Base-by-base conservation (phyloP, 2,329 filamentous ascomycete species). In the Ceratocystiopsis sp. region DNA sequence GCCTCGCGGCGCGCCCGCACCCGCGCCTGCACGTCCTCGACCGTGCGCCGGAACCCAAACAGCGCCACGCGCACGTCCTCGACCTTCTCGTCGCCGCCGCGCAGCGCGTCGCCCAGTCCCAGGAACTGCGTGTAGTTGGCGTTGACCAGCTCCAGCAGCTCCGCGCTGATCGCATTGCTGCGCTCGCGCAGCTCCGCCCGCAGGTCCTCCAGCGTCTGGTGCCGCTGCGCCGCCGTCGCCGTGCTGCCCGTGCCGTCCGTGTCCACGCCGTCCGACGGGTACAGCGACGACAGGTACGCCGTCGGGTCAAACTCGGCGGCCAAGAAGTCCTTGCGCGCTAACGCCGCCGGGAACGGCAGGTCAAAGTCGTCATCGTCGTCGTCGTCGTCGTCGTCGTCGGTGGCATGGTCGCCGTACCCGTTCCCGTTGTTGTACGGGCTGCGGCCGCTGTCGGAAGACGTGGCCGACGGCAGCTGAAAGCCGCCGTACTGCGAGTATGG, bases 121-220 rank as follows among this genome's bases (percentile, higher is more conserved):
- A 98, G 62, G 53, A 98, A 98, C 45, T 89, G 82, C 40, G 85
- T 80, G 58, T 98, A 96, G 61, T 98, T 93, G 42, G 80, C 74
- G 57, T 98, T 98, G 51, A 98, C 91, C 9, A 98, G 74, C 62
- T 95, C 89, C 16, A 98, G 69, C 3, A 98, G 70, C 63, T 98
- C 91, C 49, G 80, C 75, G 54, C 79, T 83, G 48, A 98, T 78
- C 17, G 80, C 71, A 52, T 83, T 75, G 51, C 79, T 84, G 42
- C 93, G 73, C 46, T 86, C 75, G 38, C 87, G 79, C 15, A 98
- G 69, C 55, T 98, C 93, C 6, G 79, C 65, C 34, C 89, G 84
- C 32, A 98, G 68, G 59, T 98, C 91, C 57, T 94, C 87, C 40
- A 98, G 82, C 0, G 89, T 95, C 60, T 98, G 91, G 59, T 98